A percentile compares a stretch with the other conserved stretches of the same genome.
Evolutionary conservation across 2,329 filamentous ascomycete species (phyloP).

Genomic region (Lachnum nothofagi): DNA sequence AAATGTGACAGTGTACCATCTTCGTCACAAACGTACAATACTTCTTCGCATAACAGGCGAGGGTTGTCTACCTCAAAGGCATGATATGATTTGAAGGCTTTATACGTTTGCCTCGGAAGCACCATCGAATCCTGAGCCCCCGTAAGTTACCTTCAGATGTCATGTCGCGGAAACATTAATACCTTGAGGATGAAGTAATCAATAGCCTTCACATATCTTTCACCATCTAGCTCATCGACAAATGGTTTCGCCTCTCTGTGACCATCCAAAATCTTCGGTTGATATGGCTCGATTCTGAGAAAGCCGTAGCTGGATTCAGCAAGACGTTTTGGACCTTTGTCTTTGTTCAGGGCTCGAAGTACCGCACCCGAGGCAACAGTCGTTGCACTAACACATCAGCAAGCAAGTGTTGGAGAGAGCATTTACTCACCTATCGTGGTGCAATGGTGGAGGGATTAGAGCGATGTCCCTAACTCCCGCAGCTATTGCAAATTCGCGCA

Average conservation of each 20-base stretch:
- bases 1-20: slow-evolving; percentile 5
- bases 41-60: slow-evolving; percentile 5
- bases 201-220: slow-evolving; percentile 5
- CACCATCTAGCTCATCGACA: slow-evolving; percentile 1
- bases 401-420: neutral
- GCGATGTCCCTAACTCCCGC: neutral
- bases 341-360: slow-evolving; percentile 5
- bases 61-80: neutral
- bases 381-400: neutral
- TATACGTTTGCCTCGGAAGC: slow-evolving; percentile 2
- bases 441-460: neutral
- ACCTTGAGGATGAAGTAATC: slow-evolving; percentile 8
- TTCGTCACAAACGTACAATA: slow-evolving; percentile 6
- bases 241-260: neutral
- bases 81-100: slow-evolving; percentile 1
- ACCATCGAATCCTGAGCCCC: slow-evolving; percentile 9
- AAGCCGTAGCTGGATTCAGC: slow-evolving; percentile 6
- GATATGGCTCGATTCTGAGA: slow-evolving; percentile 1
- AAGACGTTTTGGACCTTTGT: neutral
- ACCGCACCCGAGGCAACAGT: neutral
- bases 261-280: neutral
- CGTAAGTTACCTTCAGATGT: neutral
- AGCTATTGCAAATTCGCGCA: neutral
- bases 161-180: neutral
- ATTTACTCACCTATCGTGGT: neutral